Evolutionary conservation across 495 filamentous ascomycete genomes (phyloP), one percentile per base, ranked within the genome.

Genomic region (Aspergillus leporis): DNA sequence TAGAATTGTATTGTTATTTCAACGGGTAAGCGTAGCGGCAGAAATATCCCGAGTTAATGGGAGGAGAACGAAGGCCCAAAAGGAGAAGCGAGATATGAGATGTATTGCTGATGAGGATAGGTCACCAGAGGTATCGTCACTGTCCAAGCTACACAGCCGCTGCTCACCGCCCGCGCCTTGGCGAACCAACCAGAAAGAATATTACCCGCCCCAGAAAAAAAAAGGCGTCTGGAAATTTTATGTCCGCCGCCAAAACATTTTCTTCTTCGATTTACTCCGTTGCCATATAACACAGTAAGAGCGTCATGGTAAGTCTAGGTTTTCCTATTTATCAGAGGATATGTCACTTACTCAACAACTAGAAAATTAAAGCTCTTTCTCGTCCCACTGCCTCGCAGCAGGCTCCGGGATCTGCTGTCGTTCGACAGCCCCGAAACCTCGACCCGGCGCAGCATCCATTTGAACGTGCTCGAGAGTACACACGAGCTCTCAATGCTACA

Each of bases 401-500:
- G 74, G 84, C 90, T 38, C 85, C 90, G 40, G 93, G 93, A 48
- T 86, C 88, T 43, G 83, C 85, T 72, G 85, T 89, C 60, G 76
- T 86, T 49, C 85, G 84, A 64, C 83, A 88, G 65, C 85, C 90
- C 53, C 87, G 93, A 63, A 98, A 98, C 65, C 83, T 98, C 58
- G 91, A 97, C 67, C 95, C 94, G 12, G 85, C 90, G 32, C 82
- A 94, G 53, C 94, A 98, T 79, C 95, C 95, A 22, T 98, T 98
- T 74, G 93, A 95, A 72, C 81, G 91, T 64, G 94, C 92, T 49
- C 81, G 95, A 70, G 94, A 98, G 76, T 98, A 98, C 69, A 91
- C 88, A 8, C 81, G 90, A 52, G 90, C 90, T 28, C 82, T 92
- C 65, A 97, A 93, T 85, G 92, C 93, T 8, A 90, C 90, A 50